Conservation (phyloP, 1,139 yeast genomes). For the Kodamaea plutei region DNA sequence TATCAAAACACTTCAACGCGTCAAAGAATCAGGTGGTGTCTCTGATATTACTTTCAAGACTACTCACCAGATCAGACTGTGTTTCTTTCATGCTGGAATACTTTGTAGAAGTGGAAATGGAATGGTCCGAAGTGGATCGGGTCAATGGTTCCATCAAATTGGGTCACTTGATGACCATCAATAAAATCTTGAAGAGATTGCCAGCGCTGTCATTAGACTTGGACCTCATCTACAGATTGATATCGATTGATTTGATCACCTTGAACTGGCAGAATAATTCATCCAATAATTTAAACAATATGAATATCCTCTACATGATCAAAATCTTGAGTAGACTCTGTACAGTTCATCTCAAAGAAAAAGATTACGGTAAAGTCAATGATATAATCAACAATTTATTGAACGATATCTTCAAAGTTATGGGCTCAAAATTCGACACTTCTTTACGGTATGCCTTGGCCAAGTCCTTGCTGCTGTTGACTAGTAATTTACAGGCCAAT, state of each 20-base stretch:
- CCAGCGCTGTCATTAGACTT: conserved; percentile 7
- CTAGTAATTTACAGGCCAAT: conserved; percentile 15
- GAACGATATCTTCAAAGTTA: conserved; percentile 24
- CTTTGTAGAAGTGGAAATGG: conserved; percentile 12
- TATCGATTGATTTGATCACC: conserved; percentile 11
- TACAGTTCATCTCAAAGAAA: conserved; percentile 12
- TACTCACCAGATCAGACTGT: conserved; percentile 32
- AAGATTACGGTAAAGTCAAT: conserved; percentile 18
- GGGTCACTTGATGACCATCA: conserved; percentile 37
- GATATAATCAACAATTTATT: conserved; percentile 27
- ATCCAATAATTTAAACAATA: conserved; percentile 15
- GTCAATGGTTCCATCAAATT: conserved; percentile 20
- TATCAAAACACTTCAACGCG: conserved; percentile 22
- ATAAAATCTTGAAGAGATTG: conserved; percentile 31
- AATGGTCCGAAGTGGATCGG: conserved; percentile 16
- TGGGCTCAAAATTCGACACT: conserved; percentile 27
- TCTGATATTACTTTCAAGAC: conserved; percentile 35
- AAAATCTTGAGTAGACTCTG: conserved; percentile 34
- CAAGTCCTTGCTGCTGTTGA: conserved; percentile 28
- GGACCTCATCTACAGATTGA: conserved; percentile 15
- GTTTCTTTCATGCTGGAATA: conserved; percentile 18
- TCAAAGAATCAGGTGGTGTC: conserved; percentile 29
- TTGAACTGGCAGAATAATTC: too few species aligned
- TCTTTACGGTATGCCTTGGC: conserved; percentile 35
- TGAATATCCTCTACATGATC: conserved; percentile 28